Base-by-base conservation (phyloP, 1,284 basidiomycete species). In the Caloboletus inedulis region DNA sequence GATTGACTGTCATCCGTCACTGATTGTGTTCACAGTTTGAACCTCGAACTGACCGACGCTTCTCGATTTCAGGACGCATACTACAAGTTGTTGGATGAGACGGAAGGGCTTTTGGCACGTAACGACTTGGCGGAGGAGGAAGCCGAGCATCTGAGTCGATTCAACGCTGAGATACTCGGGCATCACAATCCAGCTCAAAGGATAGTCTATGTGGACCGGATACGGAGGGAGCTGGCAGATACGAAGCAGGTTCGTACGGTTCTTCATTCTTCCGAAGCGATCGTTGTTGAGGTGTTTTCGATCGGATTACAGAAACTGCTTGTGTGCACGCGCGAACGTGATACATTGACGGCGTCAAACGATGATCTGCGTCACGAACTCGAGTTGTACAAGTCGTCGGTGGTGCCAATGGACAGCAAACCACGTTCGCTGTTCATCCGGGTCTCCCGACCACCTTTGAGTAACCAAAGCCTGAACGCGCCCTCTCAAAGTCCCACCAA, bases 161-260 rank as follows among this genome's bases (percentile, higher is more conserved):
- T 89, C 72, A 91, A 91, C 57, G 87, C 87, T 1, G 81, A 89
- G 64, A 88, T 90, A 50, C 69, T 90, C 18, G 79, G 85, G 0
- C 87, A 89, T 62, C 75, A 78, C 29, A 89, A 89, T 63, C 85
- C 87, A 6, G 80, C 83, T 1, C 87, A 89, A 66, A 77, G 82
- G 33, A 87, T 89, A 58, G 74, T 82, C 68, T 89, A 89, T 60
- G 81, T 89, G 21, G 87, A 89, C 54, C 75, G 84, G 51, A 82
- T 89, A 55, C 77, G 87, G 36, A 73, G 74, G 52, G 87, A 89
- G 62, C 69, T 89, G 34, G 79, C 85, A 6, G 85, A 87, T 43
- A 77, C 79, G 12, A 89, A 87, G 65, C 84, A 87, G 70, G 87
- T 85, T 54, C 52, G 79, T 62, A 13, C 10, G 21, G 9, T 1